A percentile compares a stretch with the other conserved stretches of the same genome.
These are phyloP conservation scores for Bipolaris bicolor DNA, from an alignment of 2,329 filamentous ascomycete genomes.

Conservation along the genomic window DNA sequence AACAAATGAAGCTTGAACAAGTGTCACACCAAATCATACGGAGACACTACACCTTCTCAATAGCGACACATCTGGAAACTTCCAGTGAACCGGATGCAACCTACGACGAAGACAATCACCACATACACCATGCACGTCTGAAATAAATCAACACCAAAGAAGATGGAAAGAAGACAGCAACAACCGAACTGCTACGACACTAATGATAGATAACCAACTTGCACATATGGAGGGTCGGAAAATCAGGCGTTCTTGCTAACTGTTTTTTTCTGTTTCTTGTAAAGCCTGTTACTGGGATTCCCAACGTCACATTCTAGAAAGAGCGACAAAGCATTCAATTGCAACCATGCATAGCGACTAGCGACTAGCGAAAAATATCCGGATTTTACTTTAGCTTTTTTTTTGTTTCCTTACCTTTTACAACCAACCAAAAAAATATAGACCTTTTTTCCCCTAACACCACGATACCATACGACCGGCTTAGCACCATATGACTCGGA, in stretches of 20 bases:
- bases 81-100: not conserved
- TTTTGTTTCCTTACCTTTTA: not conserved
- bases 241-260: not conserved
- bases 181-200: not conserved
- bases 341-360: constrained; percentile 3
- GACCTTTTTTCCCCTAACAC: too few species aligned
- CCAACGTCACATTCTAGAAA: not conserved
- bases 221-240: not conserved
- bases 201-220: constrained; percentile 5
- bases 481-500: too few species aligned
- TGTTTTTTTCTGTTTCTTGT: not conserved
- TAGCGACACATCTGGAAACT: not conserved
- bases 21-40: not conserved
- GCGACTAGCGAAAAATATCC: not conserved
- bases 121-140: not conserved
- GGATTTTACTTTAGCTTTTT: not conserved
- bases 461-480: too few species aligned
- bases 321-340: constrained; percentile 6
- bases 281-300: not conserved
- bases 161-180: not conserved
- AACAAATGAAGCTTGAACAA: constrained; percentile 25
- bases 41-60: not conserved
- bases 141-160: not conserved
- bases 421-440: not conserved
- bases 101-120: not conserved